Evolutionary conservation across 768 basidiomycete species (phyloP).

Genomic region (Leccinum uliginosum): DNA sequence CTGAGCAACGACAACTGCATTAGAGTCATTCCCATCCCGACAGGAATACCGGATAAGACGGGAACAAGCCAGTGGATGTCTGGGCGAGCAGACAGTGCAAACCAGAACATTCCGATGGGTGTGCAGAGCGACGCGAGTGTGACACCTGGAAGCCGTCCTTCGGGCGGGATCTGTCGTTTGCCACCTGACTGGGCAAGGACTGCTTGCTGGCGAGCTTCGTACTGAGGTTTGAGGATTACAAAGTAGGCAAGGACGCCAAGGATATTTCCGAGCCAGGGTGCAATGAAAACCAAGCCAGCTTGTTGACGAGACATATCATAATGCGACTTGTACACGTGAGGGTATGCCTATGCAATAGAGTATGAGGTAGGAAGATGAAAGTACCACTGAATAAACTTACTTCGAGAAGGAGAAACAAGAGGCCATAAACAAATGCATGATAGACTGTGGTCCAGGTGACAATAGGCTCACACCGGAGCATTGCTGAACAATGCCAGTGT

Average conservation of each 20-base stretch:
- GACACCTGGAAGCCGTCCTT: conserved; percentile 20
- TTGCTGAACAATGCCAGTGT: conserved; percentile 3
- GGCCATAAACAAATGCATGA: conserved; percentile 23
- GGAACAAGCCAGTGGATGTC: conserved; percentile 20
- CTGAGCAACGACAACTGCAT: conserved; percentile 22
- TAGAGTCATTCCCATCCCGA: conserved; percentile 27
- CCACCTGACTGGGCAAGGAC: conserved; percentile 15
- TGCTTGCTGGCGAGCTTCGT: conserved; percentile 14
- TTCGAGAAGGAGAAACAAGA: conserved; percentile 25
- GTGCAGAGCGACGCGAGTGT: conserved; percentile 17
- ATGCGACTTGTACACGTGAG: conserved; percentile 17
- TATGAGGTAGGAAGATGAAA: neutral
- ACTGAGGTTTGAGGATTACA: conserved; percentile 18
- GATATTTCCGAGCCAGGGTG: conserved; percentile 22
- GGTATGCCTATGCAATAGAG: conserved; percentile 12
- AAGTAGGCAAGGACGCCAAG: conserved; percentile 23
- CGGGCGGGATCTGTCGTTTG: conserved; percentile 16
- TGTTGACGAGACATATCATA: conserved; percentile 22
- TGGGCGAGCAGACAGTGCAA: conserved; percentile 19
- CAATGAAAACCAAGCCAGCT: conserved; percentile 19
- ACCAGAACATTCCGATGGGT: conserved; percentile 26
- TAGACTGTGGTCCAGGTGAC: conserved; percentile 22
- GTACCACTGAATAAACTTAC: conserved; percentile 1
- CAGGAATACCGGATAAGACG: conserved; percentile 22
- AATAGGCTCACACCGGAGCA: conserved; percentile 23